These are phyloP conservation scores for Candida arabinofermentans DNA, from an alignment of 805 yeast genomes.

Conservation along the genomic window DNA sequence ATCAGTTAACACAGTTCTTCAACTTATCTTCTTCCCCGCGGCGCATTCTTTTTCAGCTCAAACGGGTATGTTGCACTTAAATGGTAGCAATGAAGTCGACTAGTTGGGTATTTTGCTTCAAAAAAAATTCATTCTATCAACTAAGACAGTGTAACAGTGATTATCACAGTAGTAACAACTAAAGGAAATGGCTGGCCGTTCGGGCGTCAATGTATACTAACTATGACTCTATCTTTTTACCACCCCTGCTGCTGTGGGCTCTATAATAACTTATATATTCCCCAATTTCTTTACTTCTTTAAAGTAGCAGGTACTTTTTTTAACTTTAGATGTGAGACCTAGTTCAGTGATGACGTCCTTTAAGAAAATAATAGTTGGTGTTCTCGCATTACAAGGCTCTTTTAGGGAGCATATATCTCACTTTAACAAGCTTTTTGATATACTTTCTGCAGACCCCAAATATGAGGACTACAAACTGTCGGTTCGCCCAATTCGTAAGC, in stretches of 20 bases:
- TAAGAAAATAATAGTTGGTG: slow-evolving; percentile 45
- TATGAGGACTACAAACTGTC: slow-evolving; percentile 30
- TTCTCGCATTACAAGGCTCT: slow-evolving; percentile 77
- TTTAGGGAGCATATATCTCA: slow-evolving; percentile 62
- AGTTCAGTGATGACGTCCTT: slow-evolving; percentile 4
- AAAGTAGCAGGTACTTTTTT: too few species aligned
- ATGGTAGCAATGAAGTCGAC: too few species aligned
- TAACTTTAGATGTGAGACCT: too few species aligned
- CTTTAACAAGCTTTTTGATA: slow-evolving; percentile 34
- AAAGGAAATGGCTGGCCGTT: too few species aligned
- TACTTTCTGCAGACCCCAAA: slow-evolving; percentile 25
- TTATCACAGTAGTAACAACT: too few species aligned
- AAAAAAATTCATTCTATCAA: too few species aligned
- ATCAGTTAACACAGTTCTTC: not conserved
- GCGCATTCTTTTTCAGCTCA: not conserved
- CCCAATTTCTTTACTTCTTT: too few species aligned
- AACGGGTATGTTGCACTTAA: not conserved
- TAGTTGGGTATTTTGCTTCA: not conserved
- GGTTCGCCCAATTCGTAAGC: slow-evolving; percentile 48
- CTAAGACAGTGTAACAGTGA: not conserved
- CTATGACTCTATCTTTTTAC: too few species aligned
- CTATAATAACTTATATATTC: too few species aligned
- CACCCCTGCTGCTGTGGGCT: too few species aligned
- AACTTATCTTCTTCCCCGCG: not conserved
- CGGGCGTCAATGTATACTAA: too few species aligned